These are phyloP conservation scores for Lactarius tabidus DNA, from an alignment of 768 basidiomycete species.

Conservation along the genomic window DNA sequence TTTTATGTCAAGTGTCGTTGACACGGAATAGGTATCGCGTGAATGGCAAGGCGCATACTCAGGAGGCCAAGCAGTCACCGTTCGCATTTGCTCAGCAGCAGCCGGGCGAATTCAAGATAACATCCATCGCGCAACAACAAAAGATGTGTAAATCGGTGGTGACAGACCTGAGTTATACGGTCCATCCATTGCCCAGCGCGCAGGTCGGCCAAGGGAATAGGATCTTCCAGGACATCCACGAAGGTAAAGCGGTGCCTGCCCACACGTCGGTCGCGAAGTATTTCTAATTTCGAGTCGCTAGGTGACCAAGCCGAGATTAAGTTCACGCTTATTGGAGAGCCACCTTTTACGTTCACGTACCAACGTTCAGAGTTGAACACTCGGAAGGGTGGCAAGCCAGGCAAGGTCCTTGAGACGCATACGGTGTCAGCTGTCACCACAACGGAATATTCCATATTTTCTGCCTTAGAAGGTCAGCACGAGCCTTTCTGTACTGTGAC, in stretches of 20 bases:
- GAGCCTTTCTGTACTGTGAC: background rate
- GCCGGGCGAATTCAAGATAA: slow-evolving; percentile 79
- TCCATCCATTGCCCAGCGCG: slow-evolving; percentile 85
- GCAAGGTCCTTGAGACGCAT: slow-evolving; percentile 86
- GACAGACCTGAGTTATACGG: slow-evolving; percentile 63
- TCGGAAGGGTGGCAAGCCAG: slow-evolving; percentile 64
- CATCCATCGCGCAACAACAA: slow-evolving; percentile 88
- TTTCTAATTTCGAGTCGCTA: slow-evolving; percentile 30
- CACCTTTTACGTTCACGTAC: slow-evolving; percentile 96
- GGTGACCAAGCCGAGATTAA: slow-evolving; percentile 92
- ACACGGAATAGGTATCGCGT: slow-evolving; percentile 63
- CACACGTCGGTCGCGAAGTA: background rate
- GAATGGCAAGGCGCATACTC: slow-evolving; percentile 67
- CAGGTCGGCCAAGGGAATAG: slow-evolving; percentile 83
- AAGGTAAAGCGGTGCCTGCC: slow-evolving; percentile 48
- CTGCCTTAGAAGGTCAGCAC: slow-evolving; percentile 77
- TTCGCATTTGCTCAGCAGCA: slow-evolving; percentile 83
- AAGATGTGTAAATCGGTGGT: slow-evolving; percentile 86
- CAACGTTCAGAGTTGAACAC: slow-evolving; percentile 71
- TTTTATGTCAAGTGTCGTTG: slow-evolving; percentile 9
- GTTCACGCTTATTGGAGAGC: slow-evolving; percentile 85
- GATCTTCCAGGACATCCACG: slow-evolving; percentile 81
- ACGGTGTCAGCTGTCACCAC: slow-evolving; percentile 76
- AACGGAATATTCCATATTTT: slow-evolving; percentile 85
- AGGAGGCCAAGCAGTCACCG: slow-evolving; percentile 73